Evolutionary conservation across 2,329 filamentous ascomycete genomes (phyloP), one percentile per base, ranked within the genome.

Genomic region (Didymellaceae sp.): DNA sequence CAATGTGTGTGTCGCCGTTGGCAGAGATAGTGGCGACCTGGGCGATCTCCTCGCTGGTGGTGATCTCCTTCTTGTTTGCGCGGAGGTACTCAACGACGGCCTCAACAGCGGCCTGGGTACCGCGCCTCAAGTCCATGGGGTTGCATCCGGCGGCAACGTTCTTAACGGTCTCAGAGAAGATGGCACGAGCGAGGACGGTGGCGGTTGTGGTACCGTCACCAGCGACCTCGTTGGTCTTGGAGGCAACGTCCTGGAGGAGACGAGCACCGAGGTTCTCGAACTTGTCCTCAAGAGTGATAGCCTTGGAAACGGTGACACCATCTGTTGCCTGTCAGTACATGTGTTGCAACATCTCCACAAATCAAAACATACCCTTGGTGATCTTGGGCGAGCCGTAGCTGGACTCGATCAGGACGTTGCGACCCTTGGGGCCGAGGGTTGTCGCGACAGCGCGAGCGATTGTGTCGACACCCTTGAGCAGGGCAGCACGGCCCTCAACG

Each of bases 151-250:
- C 94, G 62, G 94, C 94, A 61, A 99, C 94, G 77, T 99, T 99
- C 88, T 99, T 99, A 75, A 97, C 94, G 46, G 93, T 97, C 85
- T 99, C 94, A 77, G 94, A 96, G 86, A 99, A 99, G 80, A 99
- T 99, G 75, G 92, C 90, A 67, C 91, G 90, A 67, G 91, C 94
- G 64, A 99, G 90, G 64, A 97, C 94, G 59, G 94, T 99, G 61
- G 94, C 94, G 62, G 92, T 96, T 62, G 94, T 99, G 68, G 94
- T 99, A 79, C 94, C 94, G 77, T 99, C 94, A 88, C 94, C 94
- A 64, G 94, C 94, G 66, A 91, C 87, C 81, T 99, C 94, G 83
- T 99, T 99, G 74, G 94, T 99, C 87, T 99, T 99, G 73, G 90
- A 94, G 70, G 94, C 94, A 65, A 99, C 94, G 78, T 99, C 94